Conservation (phyloP, 345 rosid genomes). For the Euphorbia lathyris region DNA sequence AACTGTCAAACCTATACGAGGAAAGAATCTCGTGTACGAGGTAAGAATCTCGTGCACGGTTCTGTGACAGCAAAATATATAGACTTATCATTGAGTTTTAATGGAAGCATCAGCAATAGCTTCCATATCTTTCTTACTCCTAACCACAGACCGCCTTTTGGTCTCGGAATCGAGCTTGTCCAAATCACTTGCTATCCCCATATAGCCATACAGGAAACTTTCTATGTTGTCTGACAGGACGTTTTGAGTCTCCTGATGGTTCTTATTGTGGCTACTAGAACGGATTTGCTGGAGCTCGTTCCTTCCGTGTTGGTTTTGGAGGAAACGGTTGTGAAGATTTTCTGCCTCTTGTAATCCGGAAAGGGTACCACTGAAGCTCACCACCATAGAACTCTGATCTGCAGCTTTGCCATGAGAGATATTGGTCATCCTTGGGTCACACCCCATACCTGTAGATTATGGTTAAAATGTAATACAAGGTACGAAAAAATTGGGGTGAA, state of each 20-base stretch:
- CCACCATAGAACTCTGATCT: constrained; percentile 46
- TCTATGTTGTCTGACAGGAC: constrained; percentile 14
- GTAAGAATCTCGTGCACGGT: too few relatives aligned
- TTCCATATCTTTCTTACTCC: constrained; percentile 46
- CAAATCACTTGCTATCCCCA: constrained; percentile 47
- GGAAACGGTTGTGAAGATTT: constrained; percentile 38
- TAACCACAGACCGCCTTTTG: constrained; percentile 35
- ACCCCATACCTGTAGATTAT: constrained; percentile 38
- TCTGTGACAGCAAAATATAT: too few relatives aligned
- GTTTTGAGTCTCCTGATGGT: background rate
- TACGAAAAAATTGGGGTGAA: too few relatives aligned
- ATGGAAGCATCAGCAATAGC: constrained; percentile 23
- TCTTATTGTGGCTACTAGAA: constrained; percentile 2
- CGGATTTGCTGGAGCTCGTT: constrained; percentile 27
- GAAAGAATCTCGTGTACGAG: too few relatives aligned
- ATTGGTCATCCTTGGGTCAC: constrained; percentile 28
- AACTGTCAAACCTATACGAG: too few relatives aligned
- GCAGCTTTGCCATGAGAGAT: constrained; percentile 46
- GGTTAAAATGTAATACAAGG: constrained; percentile 3
- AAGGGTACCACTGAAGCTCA: constrained; percentile 37
- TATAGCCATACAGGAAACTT: constrained; percentile 38
- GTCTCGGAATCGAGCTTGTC: constrained; percentile 42
- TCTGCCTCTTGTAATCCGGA: constrained; percentile 47
- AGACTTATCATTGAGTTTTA: background rate
- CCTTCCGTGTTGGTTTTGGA: constrained; percentile 38